Percentiles rank a stretch among this genome's conserved stretches.
phyloP scores from a whole-genome alignment of 2,329 filamentous ascomycete genomes.

The Cytospora piceicola region DNA sequence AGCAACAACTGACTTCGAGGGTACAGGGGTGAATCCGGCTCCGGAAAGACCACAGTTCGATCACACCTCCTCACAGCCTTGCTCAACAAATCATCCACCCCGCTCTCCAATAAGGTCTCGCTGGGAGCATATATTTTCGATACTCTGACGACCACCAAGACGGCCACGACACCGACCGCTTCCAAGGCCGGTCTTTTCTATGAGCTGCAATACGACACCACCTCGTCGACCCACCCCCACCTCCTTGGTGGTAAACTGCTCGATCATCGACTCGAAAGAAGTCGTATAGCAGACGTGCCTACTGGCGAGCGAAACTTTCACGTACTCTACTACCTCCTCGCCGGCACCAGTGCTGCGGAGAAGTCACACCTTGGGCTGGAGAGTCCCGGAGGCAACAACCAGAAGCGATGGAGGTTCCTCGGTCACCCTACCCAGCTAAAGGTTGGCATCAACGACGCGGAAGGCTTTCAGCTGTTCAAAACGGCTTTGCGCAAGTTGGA shows the following conservation, averaged over 20 bases:
- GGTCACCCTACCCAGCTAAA: conserved; percentile 97
- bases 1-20: conserved; percentile 28
- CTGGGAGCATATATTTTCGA: conserved; percentile 96
- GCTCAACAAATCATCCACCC: conserved; percentile 87
- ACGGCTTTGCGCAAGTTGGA: conserved; percentile 92
- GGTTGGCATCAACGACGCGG: conserved; percentile 92
- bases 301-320: conserved; percentile 98
- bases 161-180: conserved; percentile 89
- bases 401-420: conserved; percentile 92
- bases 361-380: conserved; percentile 79
- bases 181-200: conserved; percentile 96
- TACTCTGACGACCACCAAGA: conserved; percentile 94
- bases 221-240: conserved; percentile 79
- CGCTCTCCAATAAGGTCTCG: conserved; percentile 89
- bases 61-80: conserved; percentile 86
- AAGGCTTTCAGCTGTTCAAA: conserved; percentile 98
- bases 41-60: conserved; percentile 93
- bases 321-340: conserved; percentile 90
- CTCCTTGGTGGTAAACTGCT: conserved; percentile 93
- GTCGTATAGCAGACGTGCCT: conserved; percentile 86
- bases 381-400: conserved; percentile 49
- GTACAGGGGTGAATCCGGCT: conserved; percentile 86
- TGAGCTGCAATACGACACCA: conserved; percentile 94
- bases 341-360: conserved; percentile 88
- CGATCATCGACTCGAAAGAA: conserved; percentile 90